Conservation (phyloP, 306 rosid genomes). For the Arachis stenosperma region DNA sequence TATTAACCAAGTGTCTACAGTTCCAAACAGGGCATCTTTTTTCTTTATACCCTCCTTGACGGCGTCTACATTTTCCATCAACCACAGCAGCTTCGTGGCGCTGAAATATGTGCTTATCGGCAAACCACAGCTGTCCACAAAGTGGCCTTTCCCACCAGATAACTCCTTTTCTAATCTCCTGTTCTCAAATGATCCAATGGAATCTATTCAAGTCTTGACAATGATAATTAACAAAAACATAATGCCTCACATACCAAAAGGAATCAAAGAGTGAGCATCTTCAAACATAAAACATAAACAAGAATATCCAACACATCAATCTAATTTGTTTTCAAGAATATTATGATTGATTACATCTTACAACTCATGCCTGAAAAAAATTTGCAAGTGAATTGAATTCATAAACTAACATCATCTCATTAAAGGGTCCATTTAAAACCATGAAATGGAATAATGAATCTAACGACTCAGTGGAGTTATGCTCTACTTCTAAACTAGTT, state of each 20-base stretch:
- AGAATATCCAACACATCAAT: conserved; percentile 8
- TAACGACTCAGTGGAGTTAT: no score
- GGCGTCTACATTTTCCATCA: conserved; percentile 72
- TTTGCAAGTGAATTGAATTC: conserved; percentile 1
- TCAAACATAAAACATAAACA: background rate
- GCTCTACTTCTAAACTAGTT: no score
- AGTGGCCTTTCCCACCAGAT: conserved; percentile 77
- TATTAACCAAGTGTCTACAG: conserved; percentile 85
- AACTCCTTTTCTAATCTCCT: conserved; percentile 84
- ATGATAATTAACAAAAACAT: background rate
- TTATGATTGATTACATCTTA: background rate
- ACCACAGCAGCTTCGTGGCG: conserved; percentile 81
- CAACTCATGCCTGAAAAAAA: background rate
- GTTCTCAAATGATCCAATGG: conserved; percentile 30
- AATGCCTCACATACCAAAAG: background rate
- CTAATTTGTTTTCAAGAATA: background rate
- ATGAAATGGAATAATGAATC: no score
- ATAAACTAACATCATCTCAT: background rate
- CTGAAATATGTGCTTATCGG: conserved; percentile 89
- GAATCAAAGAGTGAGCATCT: conserved; percentile 18
- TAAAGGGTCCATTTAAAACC: background rate
- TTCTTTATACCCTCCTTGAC: conserved; percentile 63
- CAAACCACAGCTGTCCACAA: conserved; percentile 77
- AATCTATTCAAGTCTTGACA: conserved; percentile 1
- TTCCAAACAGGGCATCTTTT: conserved; percentile 87